These are phyloP conservation scores for Xylaria sp. DNA, from an alignment of 2,329 filamentous ascomycete genomes.

Conservation along the genomic window DNA sequence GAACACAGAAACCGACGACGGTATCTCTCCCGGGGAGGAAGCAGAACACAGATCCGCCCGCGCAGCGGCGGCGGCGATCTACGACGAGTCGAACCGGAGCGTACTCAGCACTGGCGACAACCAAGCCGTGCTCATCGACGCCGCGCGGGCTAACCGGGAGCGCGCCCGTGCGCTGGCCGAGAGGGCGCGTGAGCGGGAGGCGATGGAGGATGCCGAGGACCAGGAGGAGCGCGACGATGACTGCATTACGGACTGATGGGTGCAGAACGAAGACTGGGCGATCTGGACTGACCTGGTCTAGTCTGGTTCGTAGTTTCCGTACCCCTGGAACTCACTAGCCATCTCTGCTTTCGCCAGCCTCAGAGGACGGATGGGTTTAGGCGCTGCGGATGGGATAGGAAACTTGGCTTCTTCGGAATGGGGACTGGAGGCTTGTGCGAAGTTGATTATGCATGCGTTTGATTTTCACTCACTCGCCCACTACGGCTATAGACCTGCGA, in stretches of 20 bases:
- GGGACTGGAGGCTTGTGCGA: no score
- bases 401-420: no score
- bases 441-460: no score
- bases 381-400: no score
- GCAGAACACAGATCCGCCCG: not conserved
- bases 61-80: constrained; percentile 7
- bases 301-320: no score
- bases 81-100: constrained; percentile 8
- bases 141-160: not conserved
- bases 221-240: constrained; percentile 1
- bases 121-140: constrained; percentile 25
- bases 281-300: not conserved
- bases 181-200: not conserved
- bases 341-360: no score
- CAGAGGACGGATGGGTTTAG: no score
- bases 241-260: no score
- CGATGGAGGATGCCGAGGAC: not conserved
- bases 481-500: not conserved
- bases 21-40: no score
- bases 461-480: no score
- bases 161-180: not conserved
- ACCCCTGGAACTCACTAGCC: no score
- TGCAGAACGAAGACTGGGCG: no score
- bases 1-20: not conserved
- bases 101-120: not conserved